Evolutionary conservation across 2,329 filamentous ascomycete species (phyloP).

Genomic region (Thelonectria discophora): DNA sequence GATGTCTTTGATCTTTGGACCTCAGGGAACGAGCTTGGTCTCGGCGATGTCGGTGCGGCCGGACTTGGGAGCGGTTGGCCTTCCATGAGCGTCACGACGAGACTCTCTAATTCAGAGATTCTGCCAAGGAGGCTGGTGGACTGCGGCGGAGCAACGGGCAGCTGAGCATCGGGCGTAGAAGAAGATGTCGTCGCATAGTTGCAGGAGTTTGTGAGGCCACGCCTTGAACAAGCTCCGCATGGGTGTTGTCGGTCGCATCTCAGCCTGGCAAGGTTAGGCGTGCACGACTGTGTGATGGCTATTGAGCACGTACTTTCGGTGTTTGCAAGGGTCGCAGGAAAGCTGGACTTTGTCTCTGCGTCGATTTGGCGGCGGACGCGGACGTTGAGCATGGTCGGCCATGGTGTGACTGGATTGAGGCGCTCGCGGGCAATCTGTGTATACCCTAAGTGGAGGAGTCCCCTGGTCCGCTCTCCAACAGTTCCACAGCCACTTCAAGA

Average conservation of each 20-base stretch:
- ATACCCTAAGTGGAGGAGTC: slow-evolving; percentile 9
- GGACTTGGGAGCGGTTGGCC: slow-evolving; percentile 19
- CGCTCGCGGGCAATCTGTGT: slow-evolving; percentile 12
- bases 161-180: slow-evolving; percentile 18
- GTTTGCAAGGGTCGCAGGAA: slow-evolving; percentile 27
- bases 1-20: slow-evolving; percentile 11
- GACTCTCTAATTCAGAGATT: slow-evolving; percentile 27
- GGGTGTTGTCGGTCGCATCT: slow-evolving; percentile 30
- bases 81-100: slow-evolving; percentile 30
- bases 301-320: slow-evolving; percentile 25
- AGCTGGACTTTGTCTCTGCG: slow-evolving; percentile 31
- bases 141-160: slow-evolving; percentile 6
- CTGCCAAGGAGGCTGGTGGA: slow-evolving; percentile 26
- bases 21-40: slow-evolving; percentile 21
- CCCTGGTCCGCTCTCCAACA: slow-evolving; percentile 5
- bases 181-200: slow-evolving; percentile 25
- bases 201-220: slow-evolving; percentile 22
- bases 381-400: slow-evolving; percentile 23
- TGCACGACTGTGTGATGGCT: slow-evolving; percentile 9
- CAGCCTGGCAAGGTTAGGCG: slow-evolving; percentile 20
- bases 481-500: slow-evolving; percentile 9
- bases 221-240: slow-evolving; percentile 26
- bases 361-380: slow-evolving; percentile 28
- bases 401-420: slow-evolving; percentile 17
- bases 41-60: slow-evolving; percentile 14